Conservation (phyloP, 139 green algal species). For the Closterium sp. region DNA sequence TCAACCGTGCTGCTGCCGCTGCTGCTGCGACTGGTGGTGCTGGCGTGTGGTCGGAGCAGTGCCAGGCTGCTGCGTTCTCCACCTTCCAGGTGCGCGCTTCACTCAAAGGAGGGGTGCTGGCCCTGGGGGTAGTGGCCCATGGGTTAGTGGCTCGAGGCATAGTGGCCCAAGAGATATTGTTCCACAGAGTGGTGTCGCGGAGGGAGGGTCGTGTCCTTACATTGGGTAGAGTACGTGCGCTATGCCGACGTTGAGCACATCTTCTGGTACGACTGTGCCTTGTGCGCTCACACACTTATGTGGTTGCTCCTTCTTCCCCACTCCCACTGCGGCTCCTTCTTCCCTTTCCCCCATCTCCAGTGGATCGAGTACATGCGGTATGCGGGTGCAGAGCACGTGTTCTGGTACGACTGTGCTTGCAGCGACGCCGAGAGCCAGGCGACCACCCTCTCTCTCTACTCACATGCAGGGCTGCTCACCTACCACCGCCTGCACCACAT, state of each 20-base stretch:
- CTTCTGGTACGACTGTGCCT: constrained; percentile 32
- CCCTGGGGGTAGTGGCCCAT: too few species aligned
- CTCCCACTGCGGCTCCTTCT: neutral
- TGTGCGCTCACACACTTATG: too few species aligned
- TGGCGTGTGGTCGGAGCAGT: neutral
- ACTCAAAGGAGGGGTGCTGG: too few species aligned
- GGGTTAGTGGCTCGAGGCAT: too few species aligned
- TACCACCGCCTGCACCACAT: constrained; percentile 32
- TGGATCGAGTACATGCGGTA: constrained; percentile 43
- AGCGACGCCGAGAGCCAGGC: constrained; percentile 10
- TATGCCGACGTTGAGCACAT: constrained; percentile 31
- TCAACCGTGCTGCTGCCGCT: neutral
- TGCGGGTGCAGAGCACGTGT: constrained; percentile 28
- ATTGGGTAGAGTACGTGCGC: constrained; percentile 35
- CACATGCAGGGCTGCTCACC: constrained; percentile 1
- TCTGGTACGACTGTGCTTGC: constrained; percentile 27
- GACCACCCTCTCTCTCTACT: neutral
- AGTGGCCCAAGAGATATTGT: too few species aligned
- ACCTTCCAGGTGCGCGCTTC: neutral
- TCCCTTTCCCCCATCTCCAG: neutral
- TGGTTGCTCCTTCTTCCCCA: neutral
- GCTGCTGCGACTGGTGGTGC: neutral
- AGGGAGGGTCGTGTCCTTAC: too few species aligned
- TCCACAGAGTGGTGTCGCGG: too few species aligned
- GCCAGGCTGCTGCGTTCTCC: neutral